Evolutionary conservation across 176 grass and related monocot species (phyloP).

Genomic region (Avena sativa): DNA sequence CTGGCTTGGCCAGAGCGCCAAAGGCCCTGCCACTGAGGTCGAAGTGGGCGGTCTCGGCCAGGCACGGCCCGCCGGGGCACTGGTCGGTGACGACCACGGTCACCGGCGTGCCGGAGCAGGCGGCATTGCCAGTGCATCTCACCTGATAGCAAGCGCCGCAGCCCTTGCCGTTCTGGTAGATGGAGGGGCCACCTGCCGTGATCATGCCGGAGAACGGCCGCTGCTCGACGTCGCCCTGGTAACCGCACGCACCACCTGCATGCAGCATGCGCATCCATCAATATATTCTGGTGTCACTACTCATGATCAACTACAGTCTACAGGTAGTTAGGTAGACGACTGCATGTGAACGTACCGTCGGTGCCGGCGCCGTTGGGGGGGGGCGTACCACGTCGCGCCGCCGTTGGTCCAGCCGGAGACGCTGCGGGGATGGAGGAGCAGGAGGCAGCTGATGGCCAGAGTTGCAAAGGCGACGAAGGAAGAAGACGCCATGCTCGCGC

Average conservation of each 20-base stretch:
- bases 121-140: not conserved
- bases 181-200: conserved; percentile 68
- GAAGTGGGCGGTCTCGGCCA: conserved; percentile 66
- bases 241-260: conserved; percentile 77
- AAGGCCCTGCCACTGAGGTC: conserved; percentile 88
- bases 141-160: conserved; percentile 72
- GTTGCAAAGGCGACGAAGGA: conserved; percentile 28
- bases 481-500: conserved; percentile 38
- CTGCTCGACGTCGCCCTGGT: conserved; percentile 59
- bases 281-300: not conserved
- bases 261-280: not conserved
- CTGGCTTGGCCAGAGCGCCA: conserved; percentile 63
- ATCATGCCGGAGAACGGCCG: conserved; percentile 72
- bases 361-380: conserved; percentile 49
- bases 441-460: conserved; percentile 11
- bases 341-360: conserved; percentile 46
- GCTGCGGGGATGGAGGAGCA: conserved; percentile 44
- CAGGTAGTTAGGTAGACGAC: not conserved
- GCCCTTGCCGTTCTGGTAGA: conserved; percentile 71
- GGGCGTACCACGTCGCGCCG: conserved; percentile 79
- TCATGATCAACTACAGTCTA: not conserved
- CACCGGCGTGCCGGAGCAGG: not conserved
- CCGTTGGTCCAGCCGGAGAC: conserved; percentile 53
- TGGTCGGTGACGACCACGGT: conserved; percentile 4
- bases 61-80: conserved; percentile 45